Conservation (phyloP, 192 early-diverging fungal genomes). For the Lobosporangium transversale region DNA sequence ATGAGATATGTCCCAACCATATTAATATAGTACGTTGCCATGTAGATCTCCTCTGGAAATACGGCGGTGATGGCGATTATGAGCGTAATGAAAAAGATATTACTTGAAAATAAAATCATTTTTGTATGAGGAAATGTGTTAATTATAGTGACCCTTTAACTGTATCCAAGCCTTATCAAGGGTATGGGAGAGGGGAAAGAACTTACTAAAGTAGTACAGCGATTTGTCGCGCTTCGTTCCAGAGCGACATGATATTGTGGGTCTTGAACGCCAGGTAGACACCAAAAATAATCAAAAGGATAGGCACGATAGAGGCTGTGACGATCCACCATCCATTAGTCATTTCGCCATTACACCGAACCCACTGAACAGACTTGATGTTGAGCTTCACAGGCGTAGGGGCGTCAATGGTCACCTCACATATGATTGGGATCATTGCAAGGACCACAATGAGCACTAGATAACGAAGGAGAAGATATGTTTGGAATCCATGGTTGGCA, state of each 20-base stretch:
- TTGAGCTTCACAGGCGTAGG: too few relatives aligned
- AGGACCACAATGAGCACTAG: neutral
- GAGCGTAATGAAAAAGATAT: constrained; percentile 6
- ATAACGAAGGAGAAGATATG: constrained; percentile 2
- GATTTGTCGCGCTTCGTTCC: constrained; percentile 39
- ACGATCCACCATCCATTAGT: constrained; percentile 22
- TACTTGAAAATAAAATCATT: constrained; percentile 8
- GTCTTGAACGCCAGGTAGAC: constrained; percentile 31
- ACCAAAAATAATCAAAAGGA: constrained; percentile 19
- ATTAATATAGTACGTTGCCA: constrained; percentile 16
- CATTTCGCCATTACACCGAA: neutral
- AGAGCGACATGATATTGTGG: constrained; percentile 20
- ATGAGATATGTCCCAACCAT: constrained; percentile 14
- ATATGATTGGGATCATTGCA: too few relatives aligned
- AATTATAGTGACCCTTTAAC: neutral
- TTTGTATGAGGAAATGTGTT: neutral
- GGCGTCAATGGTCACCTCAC: too few relatives aligned
- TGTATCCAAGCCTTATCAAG: neutral
- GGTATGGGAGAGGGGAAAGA: neutral
- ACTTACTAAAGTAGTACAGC: constrained; percentile 35
- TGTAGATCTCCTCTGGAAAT: too few relatives aligned
- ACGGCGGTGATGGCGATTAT: neutral
- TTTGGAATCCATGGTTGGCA: constrained; percentile 25
- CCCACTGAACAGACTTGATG: too few relatives aligned
- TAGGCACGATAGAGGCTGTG: neutral